These are phyloP conservation scores for Magnusiomyces clavatus DNA, from an alignment of 1,139 yeast genomes.

Conservation along the genomic window DNA sequence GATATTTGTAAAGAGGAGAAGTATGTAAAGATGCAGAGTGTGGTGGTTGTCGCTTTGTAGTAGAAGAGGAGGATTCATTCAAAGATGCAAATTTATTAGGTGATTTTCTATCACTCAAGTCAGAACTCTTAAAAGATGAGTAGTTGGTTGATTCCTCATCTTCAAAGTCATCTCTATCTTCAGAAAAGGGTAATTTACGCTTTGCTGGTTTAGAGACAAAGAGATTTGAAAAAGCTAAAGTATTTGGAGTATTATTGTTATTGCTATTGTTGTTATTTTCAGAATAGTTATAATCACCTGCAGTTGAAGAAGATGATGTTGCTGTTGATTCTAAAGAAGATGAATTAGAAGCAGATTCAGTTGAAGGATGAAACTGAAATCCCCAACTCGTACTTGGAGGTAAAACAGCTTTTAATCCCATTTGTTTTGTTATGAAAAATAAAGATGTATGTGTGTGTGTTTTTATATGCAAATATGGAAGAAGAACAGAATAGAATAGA, in stretches of 20 bases:
- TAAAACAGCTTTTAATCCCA: conserved; percentile 13
- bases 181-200: not conserved
- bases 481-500: too few species aligned
- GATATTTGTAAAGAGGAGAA: too few species aligned
- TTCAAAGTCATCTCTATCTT: too few species aligned
- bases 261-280: too few species aligned
- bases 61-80: too few species aligned
- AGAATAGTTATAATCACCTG: not conserved
- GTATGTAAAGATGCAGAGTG: too few species aligned
- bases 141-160: too few species aligned
- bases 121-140: too few species aligned
- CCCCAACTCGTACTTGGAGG: conserved; percentile 15
- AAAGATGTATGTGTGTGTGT: not conserved
- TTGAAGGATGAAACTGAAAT: conserved; percentile 7
- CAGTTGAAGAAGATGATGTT: not conserved
- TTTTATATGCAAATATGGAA: not conserved
- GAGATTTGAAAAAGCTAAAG: not conserved
- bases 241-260: not conserved
- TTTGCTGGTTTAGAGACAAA: conserved; percentile 2
- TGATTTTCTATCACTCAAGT: too few species aligned
- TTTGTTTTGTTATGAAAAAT: not conserved
- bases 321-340: not conserved
- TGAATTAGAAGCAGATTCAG: not conserved
- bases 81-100: too few species aligned
- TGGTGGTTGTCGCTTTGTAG: too few species aligned